phyloP scores from a whole-genome alignment of 805 yeast genomes.

The Nakazawaea pomicola region DNA sequence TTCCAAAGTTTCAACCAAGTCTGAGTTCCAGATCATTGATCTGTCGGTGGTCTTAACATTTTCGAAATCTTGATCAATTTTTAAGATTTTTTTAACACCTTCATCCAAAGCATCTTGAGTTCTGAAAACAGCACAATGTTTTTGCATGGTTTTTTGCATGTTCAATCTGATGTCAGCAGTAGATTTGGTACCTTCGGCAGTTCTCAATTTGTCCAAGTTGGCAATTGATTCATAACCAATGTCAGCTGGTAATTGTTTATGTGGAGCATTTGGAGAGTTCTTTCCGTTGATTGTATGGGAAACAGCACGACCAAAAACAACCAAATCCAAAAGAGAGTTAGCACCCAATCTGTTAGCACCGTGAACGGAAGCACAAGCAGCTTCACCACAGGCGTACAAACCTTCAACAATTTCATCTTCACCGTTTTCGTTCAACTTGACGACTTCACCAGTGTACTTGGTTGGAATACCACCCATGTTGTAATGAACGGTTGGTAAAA shows the following conservation, averaged over 20 bases:
- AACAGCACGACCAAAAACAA: constrained; percentile 98
- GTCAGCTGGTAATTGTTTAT: constrained; percentile 75
- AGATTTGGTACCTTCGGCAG: constrained; percentile 71
- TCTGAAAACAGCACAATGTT: constrained; percentile 95
- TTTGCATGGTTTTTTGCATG: constrained; percentile 97
- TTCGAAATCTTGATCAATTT: constrained; percentile 67
- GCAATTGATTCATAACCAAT: constrained; percentile 87
- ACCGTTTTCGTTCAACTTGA: constrained; percentile 79
- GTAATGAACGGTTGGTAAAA: constrained; percentile 96
- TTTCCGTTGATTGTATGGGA: constrained; percentile 85
- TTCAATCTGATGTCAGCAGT: constrained; percentile 87
- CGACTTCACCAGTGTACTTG: constrained; percentile 92
- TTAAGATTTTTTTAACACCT: constrained; percentile 77
- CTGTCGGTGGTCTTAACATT: constrained; percentile 88
- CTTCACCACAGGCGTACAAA: constrained; percentile 95
- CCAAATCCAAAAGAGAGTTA: constrained; percentile 92
- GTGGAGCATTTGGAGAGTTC: constrained; percentile 85
- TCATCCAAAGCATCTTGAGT: constrained; percentile 85
- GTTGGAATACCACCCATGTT: constrained; percentile 99
- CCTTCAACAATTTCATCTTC: constrained; percentile 91
- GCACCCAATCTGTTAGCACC: constrained; percentile 99
- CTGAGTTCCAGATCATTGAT: constrained; percentile 99
- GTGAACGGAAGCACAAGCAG: constrained; percentile 98
- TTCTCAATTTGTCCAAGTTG: constrained; percentile 84
- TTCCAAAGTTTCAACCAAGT: constrained; percentile 92